Evolutionary conservation across 768 basidiomycete genomes (phyloP).

Genomic region (Thelephora ganbajun): DNA sequence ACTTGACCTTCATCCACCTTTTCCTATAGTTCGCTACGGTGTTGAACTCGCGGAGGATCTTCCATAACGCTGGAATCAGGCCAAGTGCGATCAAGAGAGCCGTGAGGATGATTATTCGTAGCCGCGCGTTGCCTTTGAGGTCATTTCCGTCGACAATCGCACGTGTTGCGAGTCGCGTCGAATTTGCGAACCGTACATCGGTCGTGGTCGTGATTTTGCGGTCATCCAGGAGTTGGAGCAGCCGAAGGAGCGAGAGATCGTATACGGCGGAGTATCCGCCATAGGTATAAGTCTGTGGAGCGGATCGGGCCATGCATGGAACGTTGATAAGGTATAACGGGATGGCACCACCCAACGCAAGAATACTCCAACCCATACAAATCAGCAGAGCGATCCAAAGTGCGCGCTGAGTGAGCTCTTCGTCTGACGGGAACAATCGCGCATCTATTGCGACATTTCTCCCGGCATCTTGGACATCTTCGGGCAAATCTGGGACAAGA

Average conservation of each 20-base stretch:
- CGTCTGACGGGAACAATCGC: slow-evolving; percentile 57
- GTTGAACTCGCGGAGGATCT: slow-evolving; percentile 52
- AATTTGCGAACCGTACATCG: too few species aligned
- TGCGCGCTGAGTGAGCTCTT: slow-evolving; percentile 55
- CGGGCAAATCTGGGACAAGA: slow-evolving; percentile 42
- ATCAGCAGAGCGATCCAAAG: slow-evolving; percentile 55
- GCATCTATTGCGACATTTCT: slow-evolving; percentile 36
- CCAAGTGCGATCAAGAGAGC: slow-evolving; percentile 48
- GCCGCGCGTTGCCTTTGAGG: slow-evolving; percentile 30
- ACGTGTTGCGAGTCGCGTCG: slow-evolving; percentile 17
- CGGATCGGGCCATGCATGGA: slow-evolving; percentile 51
- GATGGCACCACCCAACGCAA: slow-evolving; percentile 57
- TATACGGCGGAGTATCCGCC: slow-evolving; percentile 57
- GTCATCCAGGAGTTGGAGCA: slow-evolving; percentile 48
- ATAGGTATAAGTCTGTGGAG: slow-evolving; percentile 27
- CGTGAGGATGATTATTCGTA: slow-evolving; percentile 57
- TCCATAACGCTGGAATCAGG: slow-evolving; percentile 48
- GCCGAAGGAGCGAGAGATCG: slow-evolving; percentile 63
- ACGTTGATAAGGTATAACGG: slow-evolving; percentile 58
- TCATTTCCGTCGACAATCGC: slow-evolving; percentile 21
- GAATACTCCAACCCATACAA: slow-evolving; percentile 48
- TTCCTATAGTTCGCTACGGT: slow-evolving; percentile 36
- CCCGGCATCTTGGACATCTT: slow-evolving; percentile 41
- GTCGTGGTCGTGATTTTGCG: slow-evolving; percentile 19
- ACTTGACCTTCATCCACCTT: slow-evolving; percentile 48